phyloP scores from a whole-genome alignment of 257 asterid species.

The Rauvolfia tetraphylla region DNA sequence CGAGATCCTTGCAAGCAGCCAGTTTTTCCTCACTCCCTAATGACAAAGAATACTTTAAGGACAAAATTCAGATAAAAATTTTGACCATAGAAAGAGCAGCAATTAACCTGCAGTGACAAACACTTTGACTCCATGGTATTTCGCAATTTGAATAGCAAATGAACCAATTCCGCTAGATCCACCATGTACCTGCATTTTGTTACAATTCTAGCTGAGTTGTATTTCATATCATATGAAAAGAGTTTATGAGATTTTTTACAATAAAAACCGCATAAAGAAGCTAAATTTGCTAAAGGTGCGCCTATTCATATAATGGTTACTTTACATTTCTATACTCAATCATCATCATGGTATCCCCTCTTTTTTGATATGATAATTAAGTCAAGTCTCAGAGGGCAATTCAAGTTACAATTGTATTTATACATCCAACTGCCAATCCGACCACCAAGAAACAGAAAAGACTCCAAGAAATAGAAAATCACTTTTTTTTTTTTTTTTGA shows the following conservation, averaged over 20 bases:
- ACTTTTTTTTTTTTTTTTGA: too few relatives aligned
- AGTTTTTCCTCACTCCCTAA: slow-evolving; percentile 90
- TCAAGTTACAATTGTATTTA: not conserved
- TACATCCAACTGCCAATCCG: too few relatives aligned
- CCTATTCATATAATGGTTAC: not conserved
- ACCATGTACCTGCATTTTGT: slow-evolving; percentile 70
- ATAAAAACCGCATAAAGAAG: not conserved
- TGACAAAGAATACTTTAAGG: slow-evolving; percentile 8
- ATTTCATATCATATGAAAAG: not conserved
- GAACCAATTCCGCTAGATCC: slow-evolving; percentile 99
- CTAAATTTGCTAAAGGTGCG: not conserved
- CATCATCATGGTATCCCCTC: not conserved
- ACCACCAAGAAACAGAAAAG: not conserved
- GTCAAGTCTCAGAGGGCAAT: not conserved
- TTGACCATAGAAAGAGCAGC: not conserved
- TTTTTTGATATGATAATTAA: not conserved
- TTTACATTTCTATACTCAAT: not conserved
- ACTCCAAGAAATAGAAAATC: not conserved
- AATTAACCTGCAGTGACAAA: slow-evolving; percentile 87
- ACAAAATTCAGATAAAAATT: not conserved
- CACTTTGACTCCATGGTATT: slow-evolving; percentile 65
- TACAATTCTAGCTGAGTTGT: not conserved
- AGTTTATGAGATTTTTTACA: not conserved
- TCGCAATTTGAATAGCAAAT: slow-evolving; percentile 91
- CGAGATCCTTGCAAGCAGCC: slow-evolving; percentile 87